phyloP scores from a whole-genome alignment of 305 asterid species.

The Euphrasia arctica region DNA sequence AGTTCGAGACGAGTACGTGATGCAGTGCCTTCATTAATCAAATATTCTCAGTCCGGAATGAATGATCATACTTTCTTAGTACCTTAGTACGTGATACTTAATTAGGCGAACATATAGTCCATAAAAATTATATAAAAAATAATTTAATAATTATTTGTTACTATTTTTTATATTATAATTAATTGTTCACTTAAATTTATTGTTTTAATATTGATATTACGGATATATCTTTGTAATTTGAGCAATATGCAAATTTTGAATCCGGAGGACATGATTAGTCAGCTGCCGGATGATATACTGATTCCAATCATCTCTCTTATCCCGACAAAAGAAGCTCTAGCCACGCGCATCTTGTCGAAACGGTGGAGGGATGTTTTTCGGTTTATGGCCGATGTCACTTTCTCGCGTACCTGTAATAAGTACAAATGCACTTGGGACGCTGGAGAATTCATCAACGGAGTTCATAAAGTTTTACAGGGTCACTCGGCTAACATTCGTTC shows the following conservation, averaged over 20 bases:
- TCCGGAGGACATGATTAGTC: conserved; percentile 1
- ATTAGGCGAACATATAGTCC: too few relatives aligned
- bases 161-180: too few relatives aligned
- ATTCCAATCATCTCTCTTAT: conserved; percentile 1
- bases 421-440: neutral
- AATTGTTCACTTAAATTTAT: too few relatives aligned
- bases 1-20: neutral
- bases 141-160: too few relatives aligned
- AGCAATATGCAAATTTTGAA: too few relatives aligned
- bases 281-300: conserved; percentile 15
- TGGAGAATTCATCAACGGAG: neutral
- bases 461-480: neutral
- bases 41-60: too few relatives aligned
- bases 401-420: neutral
- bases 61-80: too few relatives aligned
- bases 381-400: neutral
- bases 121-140: too few relatives aligned
- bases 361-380: conserved; percentile 5
- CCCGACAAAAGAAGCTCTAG: neutral
- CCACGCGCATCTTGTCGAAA: neutral
- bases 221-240: neutral
- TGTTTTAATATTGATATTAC: too few relatives aligned
- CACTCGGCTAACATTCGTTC: neutral
- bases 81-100: too few relatives aligned
- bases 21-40: too few relatives aligned